Conservation (phyloP, 768 basidiomycete genomes). For the Pluteus cervinus region DNA sequence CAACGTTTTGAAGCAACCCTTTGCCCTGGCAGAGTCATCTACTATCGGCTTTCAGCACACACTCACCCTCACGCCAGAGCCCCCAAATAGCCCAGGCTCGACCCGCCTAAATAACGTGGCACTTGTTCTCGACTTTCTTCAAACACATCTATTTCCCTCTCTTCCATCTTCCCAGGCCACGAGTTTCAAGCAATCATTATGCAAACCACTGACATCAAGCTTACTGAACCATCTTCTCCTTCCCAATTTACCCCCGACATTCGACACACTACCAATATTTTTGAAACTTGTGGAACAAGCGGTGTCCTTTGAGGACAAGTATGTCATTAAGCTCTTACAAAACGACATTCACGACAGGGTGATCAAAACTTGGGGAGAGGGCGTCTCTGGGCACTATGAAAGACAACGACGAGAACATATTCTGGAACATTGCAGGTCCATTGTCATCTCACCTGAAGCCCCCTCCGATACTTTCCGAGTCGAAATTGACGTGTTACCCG, state of each 20-base stretch:
- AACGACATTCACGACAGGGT: conserved; percentile 41
- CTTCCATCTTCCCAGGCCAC: conserved; percentile 42
- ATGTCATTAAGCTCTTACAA: conserved; percentile 43
- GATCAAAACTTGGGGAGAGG: conserved; percentile 64
- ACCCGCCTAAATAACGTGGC: conserved; percentile 52
- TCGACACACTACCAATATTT: conserved; percentile 55
- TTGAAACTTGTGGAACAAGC: conserved; percentile 51
- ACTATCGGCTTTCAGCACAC: conserved; percentile 25
- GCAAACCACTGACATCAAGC: conserved; percentile 52
- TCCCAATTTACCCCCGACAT: conserved; percentile 63
- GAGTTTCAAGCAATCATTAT: conserved; percentile 50
- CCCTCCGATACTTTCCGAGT: conserved; percentile 34
- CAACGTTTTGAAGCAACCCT: conserved; percentile 46
- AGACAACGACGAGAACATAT: conserved; percentile 62
- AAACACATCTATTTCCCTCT: conserved; percentile 45
- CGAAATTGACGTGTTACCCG: conserved; percentile 27
- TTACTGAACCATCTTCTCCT: conserved; percentile 63
- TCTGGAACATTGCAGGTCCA: conserved; percentile 51
- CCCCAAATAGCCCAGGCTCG: conserved; percentile 32
- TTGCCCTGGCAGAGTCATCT: conserved; percentile 28
- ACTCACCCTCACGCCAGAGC: conserved; percentile 41
- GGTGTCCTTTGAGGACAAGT: conserved; percentile 59
- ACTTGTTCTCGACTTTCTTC: conserved; percentile 56
- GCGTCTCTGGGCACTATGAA: conserved; percentile 72
- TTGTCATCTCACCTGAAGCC: conserved; percentile 41